A percentile compares a stretch with the other conserved stretches of the same genome.
These are phyloP conservation scores for Gloeophyllum trabeum DNA, from an alignment of 768 basidiomycete genomes.

Conservation along the genomic window DNA sequence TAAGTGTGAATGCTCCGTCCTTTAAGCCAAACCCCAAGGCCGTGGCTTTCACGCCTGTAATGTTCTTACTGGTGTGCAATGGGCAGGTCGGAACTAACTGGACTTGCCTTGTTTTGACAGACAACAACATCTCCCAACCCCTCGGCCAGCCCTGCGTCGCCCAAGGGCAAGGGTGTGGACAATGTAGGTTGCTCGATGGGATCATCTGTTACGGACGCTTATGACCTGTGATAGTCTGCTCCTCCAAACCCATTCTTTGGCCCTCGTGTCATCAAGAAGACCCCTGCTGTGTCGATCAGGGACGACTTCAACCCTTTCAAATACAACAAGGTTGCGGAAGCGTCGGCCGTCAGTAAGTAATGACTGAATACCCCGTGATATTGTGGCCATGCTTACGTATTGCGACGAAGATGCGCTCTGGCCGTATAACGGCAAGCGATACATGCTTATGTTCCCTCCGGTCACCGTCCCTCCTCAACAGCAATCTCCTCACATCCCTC, in stretches of 20 bases:
- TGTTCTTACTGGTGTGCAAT: slow-evolving; percentile 6
- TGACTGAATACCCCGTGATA: too few species aligned
- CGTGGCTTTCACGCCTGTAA: slow-evolving; percentile 61
- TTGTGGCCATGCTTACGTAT: not conserved
- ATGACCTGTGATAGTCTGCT: not conserved
- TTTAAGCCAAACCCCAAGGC: slow-evolving; percentile 87
- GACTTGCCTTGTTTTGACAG: slow-evolving; percentile 13
- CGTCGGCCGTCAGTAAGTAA: slow-evolving; percentile 61
- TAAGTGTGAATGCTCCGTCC: slow-evolving; percentile 85
- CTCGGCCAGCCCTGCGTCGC: slow-evolving; percentile 26
- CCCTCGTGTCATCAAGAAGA: slow-evolving; percentile 64
- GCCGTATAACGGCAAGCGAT: slow-evolving; percentile 88
- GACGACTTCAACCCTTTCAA: slow-evolving; percentile 98
- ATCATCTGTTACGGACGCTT: too few species aligned
- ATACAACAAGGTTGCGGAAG: slow-evolving; percentile 68
- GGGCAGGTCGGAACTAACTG: not conserved
- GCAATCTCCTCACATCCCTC: slow-evolving; percentile 53
- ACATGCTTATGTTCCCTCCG: slow-evolving; percentile 65
- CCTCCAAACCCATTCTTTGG: slow-evolving; percentile 86
- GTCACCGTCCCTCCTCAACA: slow-evolving; percentile 49
- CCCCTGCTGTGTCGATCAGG: slow-evolving; percentile 70
- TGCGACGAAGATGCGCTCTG: slow-evolving; percentile 64
- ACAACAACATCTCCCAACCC: slow-evolving; percentile 17
- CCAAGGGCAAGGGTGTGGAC: slow-evolving; percentile 53
- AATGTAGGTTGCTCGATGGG: too few species aligned